Percentiles rank a stretch among this genome's conserved stretches.
Conservation (phyloP, 2,329 filamentous ascomycete genomes). For the Grosmannia penicillata region DNA sequence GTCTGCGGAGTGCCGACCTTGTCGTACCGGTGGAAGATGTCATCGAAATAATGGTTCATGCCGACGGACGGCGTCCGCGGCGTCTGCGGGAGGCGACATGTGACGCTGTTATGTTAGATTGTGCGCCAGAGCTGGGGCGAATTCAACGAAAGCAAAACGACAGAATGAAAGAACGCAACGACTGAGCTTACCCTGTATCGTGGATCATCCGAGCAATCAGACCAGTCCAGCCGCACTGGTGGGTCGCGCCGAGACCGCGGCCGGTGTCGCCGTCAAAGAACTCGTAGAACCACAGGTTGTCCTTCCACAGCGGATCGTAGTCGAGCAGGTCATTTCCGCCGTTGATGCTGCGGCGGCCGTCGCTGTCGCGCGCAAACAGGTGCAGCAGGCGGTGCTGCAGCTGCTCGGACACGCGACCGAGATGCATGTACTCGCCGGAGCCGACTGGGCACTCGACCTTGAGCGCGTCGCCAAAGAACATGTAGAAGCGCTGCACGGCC, state of each 20-base stretch:
- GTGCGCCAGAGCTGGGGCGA: background rate
- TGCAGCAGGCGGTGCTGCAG: conserved; percentile 90
- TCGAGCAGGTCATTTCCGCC: conserved; percentile 72
- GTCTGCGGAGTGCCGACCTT: conserved; percentile 16
- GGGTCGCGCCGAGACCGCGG: conserved; percentile 76
- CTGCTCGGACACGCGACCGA: conserved; percentile 88
- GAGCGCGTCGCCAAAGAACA: conserved; percentile 83
- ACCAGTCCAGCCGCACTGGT: conserved; percentile 95
- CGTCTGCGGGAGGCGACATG: conserved; percentile 82
- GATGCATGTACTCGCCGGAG: conserved; percentile 87
- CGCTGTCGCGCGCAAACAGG: conserved; percentile 69
- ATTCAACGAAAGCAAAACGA: background rate
- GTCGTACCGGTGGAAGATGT: conserved; percentile 52
- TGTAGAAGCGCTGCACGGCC: conserved; percentile 85
- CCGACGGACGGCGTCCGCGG: conserved; percentile 73
- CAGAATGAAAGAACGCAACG: background rate
- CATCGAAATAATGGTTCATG: conserved; percentile 91
- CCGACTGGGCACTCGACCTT: conserved; percentile 89
- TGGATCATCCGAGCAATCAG: conserved; percentile 95
- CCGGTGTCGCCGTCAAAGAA: conserved; percentile 93
- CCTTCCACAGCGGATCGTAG: conserved; percentile 86
- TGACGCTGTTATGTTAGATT: conserved; percentile 42
- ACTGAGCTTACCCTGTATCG: conserved; percentile 67
- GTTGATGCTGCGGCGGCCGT: conserved; percentile 81
- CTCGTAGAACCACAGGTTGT: conserved; percentile 90